phyloP scores from a whole-genome alignment of 768 basidiomycete genomes.

The Strobilomyces dryophilus region DNA sequence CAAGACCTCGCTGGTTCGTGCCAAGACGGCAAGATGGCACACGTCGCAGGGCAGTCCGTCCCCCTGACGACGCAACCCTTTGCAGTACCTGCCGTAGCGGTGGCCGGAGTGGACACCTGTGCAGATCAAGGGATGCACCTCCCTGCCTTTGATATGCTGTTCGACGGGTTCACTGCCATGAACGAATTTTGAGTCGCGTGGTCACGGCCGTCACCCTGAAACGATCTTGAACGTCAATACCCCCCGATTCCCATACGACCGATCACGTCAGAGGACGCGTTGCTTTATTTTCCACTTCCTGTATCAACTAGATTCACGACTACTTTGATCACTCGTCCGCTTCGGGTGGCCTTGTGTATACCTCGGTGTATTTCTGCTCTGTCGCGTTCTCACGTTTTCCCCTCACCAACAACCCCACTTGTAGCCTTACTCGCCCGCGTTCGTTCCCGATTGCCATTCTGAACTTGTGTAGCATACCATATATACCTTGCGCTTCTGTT shows the following conservation, averaged over 20 bases:
- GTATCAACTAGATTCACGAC: background rate
- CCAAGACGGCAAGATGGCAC: background rate
- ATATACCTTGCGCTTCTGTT: background rate
- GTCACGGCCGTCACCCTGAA: too few species aligned
- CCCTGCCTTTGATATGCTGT: conserved; percentile 15
- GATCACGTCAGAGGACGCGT: background rate
- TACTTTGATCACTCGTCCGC: background rate
- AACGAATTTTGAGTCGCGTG: conserved; percentile 5
- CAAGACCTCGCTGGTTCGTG: conserved; percentile 4
- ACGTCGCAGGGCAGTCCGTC: background rate
- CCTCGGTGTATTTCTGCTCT: background rate
- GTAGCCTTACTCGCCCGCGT: background rate
- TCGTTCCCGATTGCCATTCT: background rate
- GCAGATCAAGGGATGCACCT: background rate
- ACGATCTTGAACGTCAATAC: background rate
- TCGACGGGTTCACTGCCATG: conserved; percentile 11
- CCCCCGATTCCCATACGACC: background rate
- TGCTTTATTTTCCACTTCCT: background rate
- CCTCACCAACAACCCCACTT: background rate
- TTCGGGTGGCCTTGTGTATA: background rate
- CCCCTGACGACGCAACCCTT: conserved; percentile 3
- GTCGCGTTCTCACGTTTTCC: background rate
- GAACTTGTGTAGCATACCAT: too few species aligned
- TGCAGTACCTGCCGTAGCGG: background rate
- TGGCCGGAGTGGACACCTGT: conserved; percentile 5